Evolutionary conservation across 2,329 filamentous ascomycete species (phyloP), one percentile per base, ranked within the genome.

Genomic region (Ophiostoma ulmi): DNA sequence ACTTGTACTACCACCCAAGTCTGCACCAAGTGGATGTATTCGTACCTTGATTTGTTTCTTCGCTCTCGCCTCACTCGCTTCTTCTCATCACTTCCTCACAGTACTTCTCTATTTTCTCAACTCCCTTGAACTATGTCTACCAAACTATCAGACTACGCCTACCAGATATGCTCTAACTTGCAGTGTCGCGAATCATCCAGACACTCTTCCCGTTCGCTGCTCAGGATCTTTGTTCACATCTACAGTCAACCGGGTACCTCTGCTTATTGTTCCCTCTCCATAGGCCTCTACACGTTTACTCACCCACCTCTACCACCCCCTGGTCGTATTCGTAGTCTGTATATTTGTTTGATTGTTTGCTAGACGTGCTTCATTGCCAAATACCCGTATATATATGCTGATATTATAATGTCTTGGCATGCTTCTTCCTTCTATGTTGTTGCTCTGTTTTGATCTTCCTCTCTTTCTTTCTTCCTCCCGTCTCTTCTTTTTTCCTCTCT

Each of bases 111-210:
- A 20, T 20, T n/a, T 44, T 44, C 13, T 44, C 13, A 5, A 44
- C 14, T 44, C 14, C 14, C 38, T 39, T 39, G 38, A 10, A 13
- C 38, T 17, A 20, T 20, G 44, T 48, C 44, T 48, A 48, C 44
- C 44, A 58, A 11, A 58, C 52, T 58, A 58, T 3, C 52, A 48
- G 14, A 22, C 52, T 26, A 5, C 14, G 17, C 11, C 52, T 13
- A 26, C 52, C 52, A 58, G 8, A 58, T 5, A 58, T 58, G 52
- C 52, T 58, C 52, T 26, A n/a, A 58, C 52, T 26, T 26, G n/a
- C 52, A 58, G 22, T 26, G 52, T 58, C 52, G 52, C 52, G 52
- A 58, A 58, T 58, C 52, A 58, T 58, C 52, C 8, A 58, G 44
- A 20, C 52, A 22, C 52, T 22, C n/a, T 26, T 13, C 6, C 22